Evolutionary conservation across 805 yeast genomes (phyloP), one percentile per base, ranked within the genome.

Genomic region (Cyberlindnera misumaiensis): DNA sequence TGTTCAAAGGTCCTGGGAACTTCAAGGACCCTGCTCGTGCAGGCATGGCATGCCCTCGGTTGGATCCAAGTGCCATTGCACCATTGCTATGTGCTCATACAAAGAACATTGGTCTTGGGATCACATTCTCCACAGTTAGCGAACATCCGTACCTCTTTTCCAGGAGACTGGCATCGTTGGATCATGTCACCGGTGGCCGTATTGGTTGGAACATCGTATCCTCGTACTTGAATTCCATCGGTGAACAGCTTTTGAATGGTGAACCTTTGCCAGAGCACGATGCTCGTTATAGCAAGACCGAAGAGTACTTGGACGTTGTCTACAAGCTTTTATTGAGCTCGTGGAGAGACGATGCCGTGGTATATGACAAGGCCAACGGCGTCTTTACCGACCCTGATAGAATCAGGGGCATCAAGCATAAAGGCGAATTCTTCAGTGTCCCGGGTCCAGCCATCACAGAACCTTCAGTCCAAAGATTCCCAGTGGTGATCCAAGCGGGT

Each of bases 401-500:
- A 34, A 55, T 67, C 27, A 53, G 68, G 17, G 14, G 58, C 28
- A 64, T 67, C 27, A 51, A 65, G 40, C 65, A 56, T 46, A 56
- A 55, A 30, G 72, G 72, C 7, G 52, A 60, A 35, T 58, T 54
- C 42, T 67, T 55, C 29, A 29, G 35, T 18, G 40, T 41, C 12
- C 20, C 25, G 18, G 44, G 68, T 1, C 68, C 68, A 4, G 56
- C 48, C 34, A 65, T 68, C 30, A 62, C 65, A 11, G 62, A 63
- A 30, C 73, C 73, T 2, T 56, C 71, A 4, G 65, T 63, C 5
- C 72, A 67, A 42, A 58, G 72, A 48, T 47, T 69, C 4, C 73
- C 73, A 3, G 60, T 68, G 16, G 51, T 68, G 25, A 59, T 67
- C 24, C 73, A 68, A 48, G 73, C 73, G 3, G 73, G 73, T 5